Evolutionary conservation across 2,329 filamentous ascomycete genomes (phyloP).

Genomic region (Pestalotiopsis sp.): DNA sequence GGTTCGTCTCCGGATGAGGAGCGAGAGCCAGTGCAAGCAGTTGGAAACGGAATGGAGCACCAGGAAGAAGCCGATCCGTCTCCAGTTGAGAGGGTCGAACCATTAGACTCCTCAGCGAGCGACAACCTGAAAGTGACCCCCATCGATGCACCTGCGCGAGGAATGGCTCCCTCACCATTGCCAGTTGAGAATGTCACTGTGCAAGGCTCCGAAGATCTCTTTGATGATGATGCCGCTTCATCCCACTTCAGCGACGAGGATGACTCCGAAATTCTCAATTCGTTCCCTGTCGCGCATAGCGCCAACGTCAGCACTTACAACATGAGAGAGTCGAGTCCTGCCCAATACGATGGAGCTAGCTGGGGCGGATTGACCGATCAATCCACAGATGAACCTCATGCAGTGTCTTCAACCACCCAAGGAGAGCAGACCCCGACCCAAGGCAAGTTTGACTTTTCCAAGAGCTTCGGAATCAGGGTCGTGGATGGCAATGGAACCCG

Average conservation of each 20-base stretch:
- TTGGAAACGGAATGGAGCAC: conserved; percentile 17
- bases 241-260: conserved; percentile 4
- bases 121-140: background rate
- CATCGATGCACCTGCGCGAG: background rate
- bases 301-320: background rate
- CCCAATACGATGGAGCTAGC: background rate
- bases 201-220: conserved; percentile 33
- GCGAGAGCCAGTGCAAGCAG: background rate
- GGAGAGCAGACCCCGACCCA: background rate
- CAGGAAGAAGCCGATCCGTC: conserved; percentile 15
- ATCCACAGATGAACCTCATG: background rate
- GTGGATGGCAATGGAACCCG: background rate
- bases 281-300: background rate
- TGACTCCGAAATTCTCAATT: conserved; percentile 1
- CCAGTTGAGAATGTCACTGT: conserved; percentile 32
- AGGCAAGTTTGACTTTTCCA: conserved; percentile 1
- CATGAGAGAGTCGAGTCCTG: background rate
- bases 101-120: background rate
- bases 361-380: background rate
- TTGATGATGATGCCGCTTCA: conserved; percentile 23
- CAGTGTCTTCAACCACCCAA: background rate
- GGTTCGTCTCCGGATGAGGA: conserved; percentile 18
- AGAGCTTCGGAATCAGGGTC: background rate
- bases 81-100: conserved; percentile 12
- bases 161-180: conserved; percentile 11